phyloP scores from a whole-genome alignment of 148 eudicot species.

The Vaccinium corymbosum region DNA sequence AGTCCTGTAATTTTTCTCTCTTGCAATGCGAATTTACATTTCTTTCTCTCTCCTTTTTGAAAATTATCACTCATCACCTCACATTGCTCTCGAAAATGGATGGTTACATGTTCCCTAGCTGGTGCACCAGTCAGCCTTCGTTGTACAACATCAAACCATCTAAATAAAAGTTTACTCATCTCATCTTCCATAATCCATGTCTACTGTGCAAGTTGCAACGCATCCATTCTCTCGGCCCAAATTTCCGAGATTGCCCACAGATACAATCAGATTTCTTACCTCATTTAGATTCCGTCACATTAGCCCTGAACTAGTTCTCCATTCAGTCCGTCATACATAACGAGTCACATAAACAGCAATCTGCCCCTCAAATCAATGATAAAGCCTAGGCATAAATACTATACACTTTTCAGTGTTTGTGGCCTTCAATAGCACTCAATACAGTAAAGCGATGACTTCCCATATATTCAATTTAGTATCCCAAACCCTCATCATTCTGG shows the following conservation, averaged over 20 bases:
- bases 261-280: neutral
- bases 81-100: neutral
- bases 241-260: neutral
- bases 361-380: neutral
- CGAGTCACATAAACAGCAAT: neutral
- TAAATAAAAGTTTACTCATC: neutral
- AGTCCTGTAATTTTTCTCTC: too few species aligned
- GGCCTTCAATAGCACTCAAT: neutral
- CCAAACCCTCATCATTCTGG: neutral
- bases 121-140: neutral
- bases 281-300: neutral
- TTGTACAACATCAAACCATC: neutral
- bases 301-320: neutral
- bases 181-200: neutral
- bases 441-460: neutral
- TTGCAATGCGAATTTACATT: too few species aligned
- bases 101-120: neutral
- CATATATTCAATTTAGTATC: neutral
- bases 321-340: neutral
- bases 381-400: neutral
- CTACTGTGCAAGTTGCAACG: neutral
- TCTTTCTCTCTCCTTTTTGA: too few species aligned
- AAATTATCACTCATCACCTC: neutral
- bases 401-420: neutral
- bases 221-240: neutral